Evolutionary conservation across 2,329 filamentous ascomycete genomes (phyloP).

Genomic region (Xylaria hypoxylon): DNA sequence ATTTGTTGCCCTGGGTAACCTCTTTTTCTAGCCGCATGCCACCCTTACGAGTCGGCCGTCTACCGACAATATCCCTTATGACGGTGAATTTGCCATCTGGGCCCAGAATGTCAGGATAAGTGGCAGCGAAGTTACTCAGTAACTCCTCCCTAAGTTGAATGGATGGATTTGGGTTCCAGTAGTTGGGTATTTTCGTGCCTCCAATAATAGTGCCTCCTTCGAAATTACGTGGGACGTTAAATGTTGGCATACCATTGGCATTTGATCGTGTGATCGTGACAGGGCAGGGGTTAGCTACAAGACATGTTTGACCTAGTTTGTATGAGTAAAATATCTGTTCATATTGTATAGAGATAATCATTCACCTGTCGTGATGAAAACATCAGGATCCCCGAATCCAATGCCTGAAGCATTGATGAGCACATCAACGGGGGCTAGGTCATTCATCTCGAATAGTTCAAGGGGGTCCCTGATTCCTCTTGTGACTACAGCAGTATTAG

Average conservation of each 20-base stretch:
- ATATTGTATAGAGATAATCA: slow-evolving; percentile 3
- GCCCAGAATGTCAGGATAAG: slow-evolving; percentile 48
- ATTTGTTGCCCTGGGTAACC: slow-evolving; percentile 45
- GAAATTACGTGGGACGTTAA: slow-evolving; percentile 70
- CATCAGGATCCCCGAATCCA: slow-evolving; percentile 57
- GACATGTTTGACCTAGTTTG: slow-evolving; percentile 57
- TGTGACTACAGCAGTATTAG: slow-evolving; percentile 39
- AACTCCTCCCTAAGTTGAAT: slow-evolving; percentile 59
- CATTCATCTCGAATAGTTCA: slow-evolving; percentile 55
- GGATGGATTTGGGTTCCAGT: slow-evolving; percentile 65
- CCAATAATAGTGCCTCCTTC: slow-evolving; percentile 74
- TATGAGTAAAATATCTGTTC: slow-evolving; percentile 41
- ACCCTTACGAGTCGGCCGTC: slow-evolving; percentile 59
- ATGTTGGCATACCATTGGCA: slow-evolving; percentile 71
- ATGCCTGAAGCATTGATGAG: slow-evolving; percentile 61
- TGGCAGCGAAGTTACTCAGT: slow-evolving; percentile 53
- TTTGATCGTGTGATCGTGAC: slow-evolving; percentile 69
- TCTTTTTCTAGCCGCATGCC: slow-evolving; percentile 67
- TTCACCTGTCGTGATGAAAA: slow-evolving; percentile 59
- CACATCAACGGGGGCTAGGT: slow-evolving; percentile 46
- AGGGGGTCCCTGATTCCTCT: slow-evolving; percentile 53
- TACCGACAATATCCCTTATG: slow-evolving; percentile 58
- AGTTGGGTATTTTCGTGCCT: slow-evolving; percentile 71
- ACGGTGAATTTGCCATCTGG: slow-evolving; percentile 49
- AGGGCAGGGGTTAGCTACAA: slow-evolving; percentile 54